phyloP scores from a whole-genome alignment of 176 grass and related monocot genomes.

The Phoenix dactylifera region DNA sequence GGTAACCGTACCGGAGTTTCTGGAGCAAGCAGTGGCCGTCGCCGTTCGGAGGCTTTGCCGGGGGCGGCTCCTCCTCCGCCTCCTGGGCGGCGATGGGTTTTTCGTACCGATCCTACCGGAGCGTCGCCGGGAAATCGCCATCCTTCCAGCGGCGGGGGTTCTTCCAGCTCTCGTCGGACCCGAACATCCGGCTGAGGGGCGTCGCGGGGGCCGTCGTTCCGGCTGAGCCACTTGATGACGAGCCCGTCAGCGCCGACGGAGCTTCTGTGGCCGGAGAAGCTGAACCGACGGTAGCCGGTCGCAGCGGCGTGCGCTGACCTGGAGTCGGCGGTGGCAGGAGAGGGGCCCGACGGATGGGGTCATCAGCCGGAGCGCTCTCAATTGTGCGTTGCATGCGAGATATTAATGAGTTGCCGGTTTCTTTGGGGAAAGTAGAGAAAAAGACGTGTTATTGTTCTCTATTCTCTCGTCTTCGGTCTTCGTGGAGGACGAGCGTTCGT shows the following conservation, averaged over 20 bases:
- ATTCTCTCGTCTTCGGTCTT: no score
- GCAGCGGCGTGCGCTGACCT: not conserved
- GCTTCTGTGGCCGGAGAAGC: slow-evolving; percentile 79
- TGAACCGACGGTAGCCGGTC: slow-evolving; percentile 31
- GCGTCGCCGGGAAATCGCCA: slow-evolving; percentile 37
- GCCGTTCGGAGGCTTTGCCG: slow-evolving; percentile 40
- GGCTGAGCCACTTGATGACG: slow-evolving; percentile 38
- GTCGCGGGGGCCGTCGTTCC: slow-evolving; percentile 45
- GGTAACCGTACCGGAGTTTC: slow-evolving; percentile 39
- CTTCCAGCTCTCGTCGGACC: slow-evolving; percentile 1
- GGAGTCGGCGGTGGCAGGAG: not conserved
- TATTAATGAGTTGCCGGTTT: slow-evolving; percentile 11
- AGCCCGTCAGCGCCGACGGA: slow-evolving; percentile 42
- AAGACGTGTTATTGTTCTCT: no score
- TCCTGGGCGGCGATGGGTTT: slow-evolving; percentile 43
- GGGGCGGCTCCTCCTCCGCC: slow-evolving; percentile 20
- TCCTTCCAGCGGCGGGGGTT: slow-evolving; percentile 43
- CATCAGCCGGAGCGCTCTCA: not conserved
- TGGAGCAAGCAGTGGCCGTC: slow-evolving; percentile 97
- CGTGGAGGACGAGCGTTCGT: no score
- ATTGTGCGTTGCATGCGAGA: slow-evolving; percentile 9
- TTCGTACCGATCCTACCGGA: slow-evolving; percentile 64
- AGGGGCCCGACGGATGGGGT: slow-evolving; percentile 4
- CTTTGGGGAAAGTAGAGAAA: no score
- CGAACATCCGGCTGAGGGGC: not conserved